Evolutionary conservation across 768 basidiomycete species (phyloP).

Genomic region (Rhizopogon sp.): DNA sequence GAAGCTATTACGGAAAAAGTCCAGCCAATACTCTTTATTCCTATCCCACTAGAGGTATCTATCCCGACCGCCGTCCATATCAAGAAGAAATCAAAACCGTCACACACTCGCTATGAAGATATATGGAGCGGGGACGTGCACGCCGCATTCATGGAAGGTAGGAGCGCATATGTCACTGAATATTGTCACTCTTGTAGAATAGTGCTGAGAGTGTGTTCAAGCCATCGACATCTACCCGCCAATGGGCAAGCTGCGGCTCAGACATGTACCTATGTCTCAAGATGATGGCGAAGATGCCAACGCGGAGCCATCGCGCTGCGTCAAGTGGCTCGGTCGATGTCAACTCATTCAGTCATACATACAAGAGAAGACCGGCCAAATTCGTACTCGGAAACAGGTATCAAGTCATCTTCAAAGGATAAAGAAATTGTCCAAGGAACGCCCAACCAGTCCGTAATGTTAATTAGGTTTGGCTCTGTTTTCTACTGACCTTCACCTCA

Average conservation of each 20-base stretch:
- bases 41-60: conserved; percentile 1
- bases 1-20: conserved; percentile 12
- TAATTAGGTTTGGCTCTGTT: not conserved
- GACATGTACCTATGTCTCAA: conserved; percentile 22
- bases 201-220: conserved; percentile 8
- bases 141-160: conserved; percentile 34
- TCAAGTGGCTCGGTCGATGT: conserved; percentile 33
- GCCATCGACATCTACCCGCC: conserved; percentile 27
- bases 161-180: not conserved
- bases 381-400: conserved; percentile 34
- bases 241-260: conserved; percentile 32
- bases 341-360: conserved; percentile 36
- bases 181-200: not conserved
- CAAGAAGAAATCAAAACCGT: conserved; percentile 11
- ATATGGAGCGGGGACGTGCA: conserved; percentile 31
- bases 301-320: conserved; percentile 4
- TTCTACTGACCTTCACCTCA: not conserved
- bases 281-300: conserved; percentile 7
- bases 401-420: conserved; percentile 35
- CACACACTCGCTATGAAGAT: conserved; percentile 28
- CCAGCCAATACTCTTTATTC: conserved; percentile 10
- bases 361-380: conserved; percentile 32
- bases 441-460: conserved; percentile 25
- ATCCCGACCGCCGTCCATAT: not conserved
- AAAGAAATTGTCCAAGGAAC: conserved; percentile 28